phyloP scores from a whole-genome alignment of 2,329 filamentous ascomycete genomes.

The Paraphoma chrysanthemicola region DNA sequence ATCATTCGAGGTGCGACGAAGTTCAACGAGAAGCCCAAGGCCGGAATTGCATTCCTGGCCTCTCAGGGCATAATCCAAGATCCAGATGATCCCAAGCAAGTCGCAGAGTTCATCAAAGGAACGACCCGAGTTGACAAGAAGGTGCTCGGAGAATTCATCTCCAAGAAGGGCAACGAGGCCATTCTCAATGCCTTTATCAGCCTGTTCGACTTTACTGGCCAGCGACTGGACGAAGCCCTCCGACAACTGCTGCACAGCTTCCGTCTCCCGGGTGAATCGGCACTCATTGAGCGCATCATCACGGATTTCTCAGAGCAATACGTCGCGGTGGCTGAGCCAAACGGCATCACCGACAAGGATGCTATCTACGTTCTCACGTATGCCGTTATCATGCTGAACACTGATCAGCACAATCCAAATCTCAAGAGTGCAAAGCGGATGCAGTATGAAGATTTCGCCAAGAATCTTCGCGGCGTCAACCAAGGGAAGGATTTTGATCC shows the following conservation, averaged over 20 bases:
- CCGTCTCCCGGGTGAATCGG: slow-evolving; percentile 89
- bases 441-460: slow-evolving; percentile 81
- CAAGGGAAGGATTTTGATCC: slow-evolving; percentile 81
- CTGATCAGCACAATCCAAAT: slow-evolving; percentile 95
- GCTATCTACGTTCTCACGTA: slow-evolving; percentile 91
- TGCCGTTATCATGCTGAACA: slow-evolving; percentile 97
- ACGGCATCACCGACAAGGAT: slow-evolving; percentile 83
- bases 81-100: slow-evolving; percentile 73
- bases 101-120: slow-evolving; percentile 86
- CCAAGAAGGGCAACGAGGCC: slow-evolving; percentile 87
- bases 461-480: slow-evolving; percentile 91
- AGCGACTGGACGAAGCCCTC: slow-evolving; percentile 88
- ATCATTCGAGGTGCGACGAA: slow-evolving; percentile 88
- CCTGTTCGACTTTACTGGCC: slow-evolving; percentile 85
- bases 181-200: slow-evolving; percentile 84
- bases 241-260: slow-evolving; percentile 89
- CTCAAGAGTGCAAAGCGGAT: slow-evolving; percentile 81
- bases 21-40: slow-evolving; percentile 95
- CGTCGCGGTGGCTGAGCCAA: slow-evolving; percentile 70
- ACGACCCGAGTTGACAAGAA: slow-evolving; percentile 91
- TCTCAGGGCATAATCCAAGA: slow-evolving; percentile 85
- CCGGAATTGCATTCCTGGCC: slow-evolving; percentile 83
- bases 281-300: slow-evolving; percentile 91
- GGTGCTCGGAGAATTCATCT: slow-evolving; percentile 88
- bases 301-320: slow-evolving; percentile 88